A percentile compares a stretch with the other conserved stretches of the same genome.
Conservation (phyloP, 169 alveolate species). For the Ichthyophthirius multifiliis region DNA sequence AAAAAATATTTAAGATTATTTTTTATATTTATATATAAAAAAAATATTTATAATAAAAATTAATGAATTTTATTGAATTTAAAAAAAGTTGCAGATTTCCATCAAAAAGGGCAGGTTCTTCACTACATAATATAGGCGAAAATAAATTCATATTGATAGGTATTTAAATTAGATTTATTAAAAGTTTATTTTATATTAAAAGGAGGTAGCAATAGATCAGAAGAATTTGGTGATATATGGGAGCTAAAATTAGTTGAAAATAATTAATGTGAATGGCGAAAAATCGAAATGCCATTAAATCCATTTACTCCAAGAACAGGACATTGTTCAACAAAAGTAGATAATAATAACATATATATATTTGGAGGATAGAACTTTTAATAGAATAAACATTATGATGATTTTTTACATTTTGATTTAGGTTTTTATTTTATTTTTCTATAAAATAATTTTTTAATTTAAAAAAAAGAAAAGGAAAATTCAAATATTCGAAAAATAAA, state of each 20-base stretch:
- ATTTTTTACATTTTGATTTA: neutral
- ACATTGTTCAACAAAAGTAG: neutral
- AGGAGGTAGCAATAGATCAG: constrained; percentile 11
- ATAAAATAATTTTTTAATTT: neutral
- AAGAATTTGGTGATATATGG: constrained; percentile 18
- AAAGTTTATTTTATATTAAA: neutral
- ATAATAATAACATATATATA: neutral
- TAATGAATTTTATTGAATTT: neutral
- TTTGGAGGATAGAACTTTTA: constrained; percentile 12
- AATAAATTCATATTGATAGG: neutral
- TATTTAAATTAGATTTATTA: neutral
- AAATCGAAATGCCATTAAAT: neutral
- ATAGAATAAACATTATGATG: constrained; percentile 6
- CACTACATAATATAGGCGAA: neutral
- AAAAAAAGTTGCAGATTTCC: constrained; percentile 2
- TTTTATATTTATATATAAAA: no score
- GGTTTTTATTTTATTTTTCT: no score
- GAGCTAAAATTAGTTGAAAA: neutral
- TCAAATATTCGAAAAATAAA: neutral
- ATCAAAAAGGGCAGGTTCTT: constrained; percentile 3
- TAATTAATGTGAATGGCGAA: neutral
- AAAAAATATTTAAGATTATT: no score
- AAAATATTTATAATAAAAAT: no score
- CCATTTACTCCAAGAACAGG: constrained; percentile 6
- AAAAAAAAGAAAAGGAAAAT: neutral